phyloP scores from a whole-genome alignment of 768 basidiomycete species.

The Cantharellus anzutake region DNA sequence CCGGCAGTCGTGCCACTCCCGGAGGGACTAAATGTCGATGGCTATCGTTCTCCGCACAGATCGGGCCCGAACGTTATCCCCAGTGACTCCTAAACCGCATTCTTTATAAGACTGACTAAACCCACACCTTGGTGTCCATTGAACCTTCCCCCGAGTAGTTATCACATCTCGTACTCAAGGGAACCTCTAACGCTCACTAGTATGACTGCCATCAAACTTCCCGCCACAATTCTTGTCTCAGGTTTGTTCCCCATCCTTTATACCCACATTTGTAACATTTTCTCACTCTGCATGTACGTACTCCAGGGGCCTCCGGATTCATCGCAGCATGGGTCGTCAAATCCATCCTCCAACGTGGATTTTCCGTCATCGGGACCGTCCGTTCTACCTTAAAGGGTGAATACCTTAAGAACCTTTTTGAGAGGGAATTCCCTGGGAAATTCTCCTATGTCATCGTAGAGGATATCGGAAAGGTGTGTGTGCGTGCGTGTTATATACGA shows the following conservation, averaged over 20 bases:
- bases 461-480: slow-evolving; percentile 27
- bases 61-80: too few relatives aligned
- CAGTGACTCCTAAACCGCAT: too few relatives aligned
- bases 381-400: slow-evolving; percentile 40
- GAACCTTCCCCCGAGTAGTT: too few relatives aligned
- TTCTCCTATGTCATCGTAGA: slow-evolving; percentile 49
- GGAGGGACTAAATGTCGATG: too few relatives aligned
- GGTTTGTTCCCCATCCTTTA: slow-evolving; percentile 7
- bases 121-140: too few relatives aligned
- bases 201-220: slow-evolving; percentile 4
- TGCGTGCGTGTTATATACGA: background rate
- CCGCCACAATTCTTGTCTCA: slow-evolving; percentile 8
- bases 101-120: too few relatives aligned
- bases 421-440: slow-evolving; percentile 28
- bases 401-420: slow-evolving; percentile 36
- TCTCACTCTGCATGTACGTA: slow-evolving; percentile 4
- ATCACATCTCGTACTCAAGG: too few relatives aligned
- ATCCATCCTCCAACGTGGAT: background rate
- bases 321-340: background rate
- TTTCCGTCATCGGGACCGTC: slow-evolving; percentile 16
- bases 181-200: background rate
- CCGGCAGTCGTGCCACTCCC: too few relatives aligned
- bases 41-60: too few relatives aligned
- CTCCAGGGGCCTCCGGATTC: slow-evolving; percentile 1
- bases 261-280: slow-evolving; percentile 5